Percentiles rank a stretch among this genome's conserved stretches.
These are phyloP conservation scores for Wallacemonas sp. DNA, from an alignment of 208 protist genomes.

Conservation along the genomic window DNA sequence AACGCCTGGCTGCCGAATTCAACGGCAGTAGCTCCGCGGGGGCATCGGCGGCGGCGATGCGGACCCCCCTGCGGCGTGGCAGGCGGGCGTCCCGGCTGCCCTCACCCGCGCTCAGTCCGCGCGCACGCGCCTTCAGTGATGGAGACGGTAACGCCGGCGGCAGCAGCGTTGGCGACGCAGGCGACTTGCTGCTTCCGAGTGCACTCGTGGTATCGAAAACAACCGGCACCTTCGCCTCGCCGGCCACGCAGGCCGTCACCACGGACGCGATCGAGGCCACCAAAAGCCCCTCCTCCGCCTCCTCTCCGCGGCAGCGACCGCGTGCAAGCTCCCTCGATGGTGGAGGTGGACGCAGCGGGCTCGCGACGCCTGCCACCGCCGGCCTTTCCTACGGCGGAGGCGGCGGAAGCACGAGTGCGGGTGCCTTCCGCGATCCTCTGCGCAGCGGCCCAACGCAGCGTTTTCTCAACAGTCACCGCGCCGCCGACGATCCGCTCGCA, in stretches of 20 bases:
- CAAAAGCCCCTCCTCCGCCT: not conserved
- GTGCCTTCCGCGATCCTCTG: not conserved
- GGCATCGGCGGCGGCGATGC: not conserved
- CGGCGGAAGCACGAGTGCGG: not conserved
- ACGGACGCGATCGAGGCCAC: not conserved
- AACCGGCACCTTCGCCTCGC: not conserved
- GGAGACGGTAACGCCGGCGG: not conserved
- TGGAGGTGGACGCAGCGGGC: not conserved
- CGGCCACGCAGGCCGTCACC: not conserved
- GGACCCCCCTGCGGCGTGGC: not conserved
- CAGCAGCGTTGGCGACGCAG: not conserved
- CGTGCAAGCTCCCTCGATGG: not conserved
- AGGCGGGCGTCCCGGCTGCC: not conserved
- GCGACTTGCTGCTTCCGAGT: not conserved
- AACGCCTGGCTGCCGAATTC: not conserved
- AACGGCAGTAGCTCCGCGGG: not conserved
- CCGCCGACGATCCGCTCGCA: not conserved
- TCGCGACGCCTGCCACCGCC: not conserved
- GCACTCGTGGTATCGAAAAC: not conserved
- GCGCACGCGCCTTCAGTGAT: not conserved
- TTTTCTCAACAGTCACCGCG: not conserved
- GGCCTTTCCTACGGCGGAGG: not conserved
- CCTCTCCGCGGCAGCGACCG: too few species aligned
- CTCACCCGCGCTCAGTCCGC: not conserved
- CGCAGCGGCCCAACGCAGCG: constrained; percentile 9